Evolutionary conservation across 306 rosid species (phyloP).

Genomic region (Glycyrrhiza uralensis): DNA sequence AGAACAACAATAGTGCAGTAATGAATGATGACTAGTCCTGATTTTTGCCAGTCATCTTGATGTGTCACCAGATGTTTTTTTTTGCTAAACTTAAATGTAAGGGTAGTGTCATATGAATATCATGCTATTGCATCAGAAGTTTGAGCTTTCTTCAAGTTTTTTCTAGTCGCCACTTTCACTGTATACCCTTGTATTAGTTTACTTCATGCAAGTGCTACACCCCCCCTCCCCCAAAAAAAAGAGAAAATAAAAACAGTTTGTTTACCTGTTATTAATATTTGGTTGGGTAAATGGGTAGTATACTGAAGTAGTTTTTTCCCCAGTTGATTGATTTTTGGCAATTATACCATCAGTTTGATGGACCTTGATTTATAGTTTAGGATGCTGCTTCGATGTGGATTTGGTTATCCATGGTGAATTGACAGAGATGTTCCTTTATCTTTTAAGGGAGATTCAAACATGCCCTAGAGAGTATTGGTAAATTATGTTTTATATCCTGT

Average conservation of each 20-base stretch:
- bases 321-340: not conserved
- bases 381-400: not conserved
- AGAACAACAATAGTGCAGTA: slow-evolving; percentile 10
- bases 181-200: not conserved
- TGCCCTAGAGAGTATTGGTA: not conserved
- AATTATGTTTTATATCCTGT: not conserved
- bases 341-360: not conserved
- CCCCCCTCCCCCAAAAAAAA: not conserved
- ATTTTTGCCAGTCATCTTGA: slow-evolving; percentile 13
- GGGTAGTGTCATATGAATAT: slow-evolving; percentile 1
- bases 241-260: not conserved
- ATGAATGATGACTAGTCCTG: slow-evolving; percentile 16
- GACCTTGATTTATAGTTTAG: not conserved
- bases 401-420: not conserved
- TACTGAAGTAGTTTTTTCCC: not conserved
- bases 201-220: not conserved
- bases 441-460: not conserved
- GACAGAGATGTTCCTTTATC: not conserved
- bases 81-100: not conserved
- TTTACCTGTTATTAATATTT: not conserved
- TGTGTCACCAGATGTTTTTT: slow-evolving; percentile 1
- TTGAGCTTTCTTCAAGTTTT: slow-evolving; percentile 14
- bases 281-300: not conserved
- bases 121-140: not conserved
- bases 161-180: slow-evolving; percentile 5